Percentiles rank a stretch among this genome's conserved stretches.
These are phyloP conservation scores for Aspergillus pseudoviridinutans DNA, from an alignment of 2,329 filamentous ascomycete species.

Conservation along the genomic window DNA sequence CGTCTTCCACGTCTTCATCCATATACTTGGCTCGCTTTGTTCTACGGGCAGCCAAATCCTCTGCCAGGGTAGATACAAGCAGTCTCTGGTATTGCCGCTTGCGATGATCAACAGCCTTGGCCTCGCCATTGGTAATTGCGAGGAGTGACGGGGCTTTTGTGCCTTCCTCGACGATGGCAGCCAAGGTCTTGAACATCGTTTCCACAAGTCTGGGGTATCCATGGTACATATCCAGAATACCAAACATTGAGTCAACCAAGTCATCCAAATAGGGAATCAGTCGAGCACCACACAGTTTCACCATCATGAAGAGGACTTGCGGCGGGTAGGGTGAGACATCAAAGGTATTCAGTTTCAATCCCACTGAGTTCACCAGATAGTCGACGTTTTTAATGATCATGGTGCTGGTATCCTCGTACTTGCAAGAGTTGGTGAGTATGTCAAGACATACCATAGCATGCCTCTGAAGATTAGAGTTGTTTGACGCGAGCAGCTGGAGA, in stretches of 20 bases:
- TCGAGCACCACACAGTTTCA: constrained; percentile 74
- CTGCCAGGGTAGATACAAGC: constrained; percentile 29
- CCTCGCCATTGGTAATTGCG: constrained; percentile 36
- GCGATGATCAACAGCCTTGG: constrained; percentile 20
- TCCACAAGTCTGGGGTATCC: constrained; percentile 86
- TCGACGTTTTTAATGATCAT: constrained; percentile 89
- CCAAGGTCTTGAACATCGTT: constrained; percentile 75
- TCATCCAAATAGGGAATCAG: constrained; percentile 89
- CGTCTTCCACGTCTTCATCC: constrained; percentile 18
- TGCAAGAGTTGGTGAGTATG: constrained; percentile 69
- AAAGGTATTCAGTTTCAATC: constrained; percentile 82
- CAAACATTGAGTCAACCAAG: constrained; percentile 84
- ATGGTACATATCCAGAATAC: constrained; percentile 89
- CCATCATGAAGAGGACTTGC: constrained; percentile 91
- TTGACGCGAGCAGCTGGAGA: constrained; percentile 79
- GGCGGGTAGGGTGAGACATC: constrained; percentile 89
- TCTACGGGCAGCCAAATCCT: constrained; percentile 32
- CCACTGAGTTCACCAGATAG: constrained; percentile 92
- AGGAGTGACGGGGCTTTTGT: constrained; percentile 53
- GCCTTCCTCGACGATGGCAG: constrained; percentile 78
- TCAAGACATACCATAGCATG: constrained; percentile 85
- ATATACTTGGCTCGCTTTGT: constrained; percentile 23
- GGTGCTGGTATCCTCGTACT: constrained; percentile 68
- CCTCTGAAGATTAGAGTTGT: constrained; percentile 62
- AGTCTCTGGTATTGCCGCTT: constrained; percentile 30